Percentiles rank a stretch among this genome's conserved stretches.
phyloP scores from a whole-genome alignment of 2,329 filamentous ascomycete species.

The Bipolaris oryzae region DNA sequence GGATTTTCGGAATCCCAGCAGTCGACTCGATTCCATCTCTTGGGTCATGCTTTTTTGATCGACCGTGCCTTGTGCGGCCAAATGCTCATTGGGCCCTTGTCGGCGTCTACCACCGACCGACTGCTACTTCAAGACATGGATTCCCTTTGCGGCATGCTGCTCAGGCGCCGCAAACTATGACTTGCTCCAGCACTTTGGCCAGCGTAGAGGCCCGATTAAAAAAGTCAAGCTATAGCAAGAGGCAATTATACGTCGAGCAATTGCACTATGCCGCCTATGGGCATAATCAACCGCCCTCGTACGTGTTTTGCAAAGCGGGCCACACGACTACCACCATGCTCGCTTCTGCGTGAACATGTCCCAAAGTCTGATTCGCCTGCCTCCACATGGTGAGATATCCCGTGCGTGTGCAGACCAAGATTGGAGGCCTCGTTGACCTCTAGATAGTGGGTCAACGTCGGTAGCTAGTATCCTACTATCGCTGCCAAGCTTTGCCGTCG shows the following conservation, averaged over 20 bases:
- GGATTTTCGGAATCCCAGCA: slow-evolving; percentile 36
- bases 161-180: slow-evolving; percentile 3
- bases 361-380: slow-evolving; percentile 4
- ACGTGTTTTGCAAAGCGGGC: slow-evolving; percentile 6
- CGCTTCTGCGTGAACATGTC: slow-evolving; percentile 6
- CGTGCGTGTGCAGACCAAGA: slow-evolving; percentile 1
- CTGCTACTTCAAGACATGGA: slow-evolving; percentile 4
- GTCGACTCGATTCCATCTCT: slow-evolving; percentile 5
- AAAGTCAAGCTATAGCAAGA: slow-evolving; percentile 11
- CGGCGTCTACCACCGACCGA: slow-evolving; percentile 2
- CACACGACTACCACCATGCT: slow-evolving; percentile 3
- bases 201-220: slow-evolving; percentile 3
- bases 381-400: not conserved
- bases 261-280: slow-evolving; percentile 3
- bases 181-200: not conserved
- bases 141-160: not conserved
- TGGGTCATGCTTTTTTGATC: slow-evolving; percentile 11
- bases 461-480: slow-evolving; percentile 2
- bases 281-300: slow-evolving; percentile 4
- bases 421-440: not conserved
- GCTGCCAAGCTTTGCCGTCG: not conserved
- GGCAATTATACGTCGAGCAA: slow-evolving; percentile 8
- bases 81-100: slow-evolving; percentile 4
- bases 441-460: not conserved
- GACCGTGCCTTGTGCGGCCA: slow-evolving; percentile 6